Evolutionary conservation across 1,284 basidiomycete species (phyloP), one percentile per base, ranked within the genome.

Genomic region (Grifola frondosa): DNA sequence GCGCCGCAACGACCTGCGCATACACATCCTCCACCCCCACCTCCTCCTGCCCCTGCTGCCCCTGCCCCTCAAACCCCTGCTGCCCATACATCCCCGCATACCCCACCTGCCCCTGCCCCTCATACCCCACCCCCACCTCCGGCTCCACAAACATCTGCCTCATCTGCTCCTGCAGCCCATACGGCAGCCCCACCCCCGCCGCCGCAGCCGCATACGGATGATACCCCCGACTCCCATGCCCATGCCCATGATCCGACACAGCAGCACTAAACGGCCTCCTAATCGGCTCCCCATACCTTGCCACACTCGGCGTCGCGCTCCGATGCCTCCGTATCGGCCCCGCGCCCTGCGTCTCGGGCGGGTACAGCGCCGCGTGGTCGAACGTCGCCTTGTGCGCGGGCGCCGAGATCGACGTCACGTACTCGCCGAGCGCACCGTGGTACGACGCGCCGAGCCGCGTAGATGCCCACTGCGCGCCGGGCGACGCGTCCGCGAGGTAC

Each of bases 291-390:
- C 68, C 73, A 38, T 65, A 71, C 40, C 75, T 69, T 30, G 70
- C 62, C 19, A 80, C 51, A 0, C 78, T 79, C 13, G 86, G 86
- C 16, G 87, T 89, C 71, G 83, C 86, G 60, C 84, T 86, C 42
- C 86, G 69, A 59, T 87, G 80, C 36, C 85, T 70, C 40, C 84
- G 66, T 28, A 80, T 71, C 6, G 86, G 82, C 3, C 84, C 84
- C n/a, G 64, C 52, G 12, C 63, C 66, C 31, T 52, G 48, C 65
- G 66, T 59, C 10, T 65, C 66, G 30, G 73, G 59, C 0, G 74
- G 69, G 54, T 76, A 81, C 30, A 82, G 60, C 38, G 67, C 49
- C 1, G 61, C 51, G 48, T 81, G 80, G 56, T 88, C 84, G 46
- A 87, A 87, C 11, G 69, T 69, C 29, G 76, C 74, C 61, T 84